Percentiles rank a stretch among this genome's conserved stretches.
These are phyloP conservation scores for Amphibolis antarctica DNA, from an alignment of 106 monocot genomes.

Conservation along the genomic window DNA sequence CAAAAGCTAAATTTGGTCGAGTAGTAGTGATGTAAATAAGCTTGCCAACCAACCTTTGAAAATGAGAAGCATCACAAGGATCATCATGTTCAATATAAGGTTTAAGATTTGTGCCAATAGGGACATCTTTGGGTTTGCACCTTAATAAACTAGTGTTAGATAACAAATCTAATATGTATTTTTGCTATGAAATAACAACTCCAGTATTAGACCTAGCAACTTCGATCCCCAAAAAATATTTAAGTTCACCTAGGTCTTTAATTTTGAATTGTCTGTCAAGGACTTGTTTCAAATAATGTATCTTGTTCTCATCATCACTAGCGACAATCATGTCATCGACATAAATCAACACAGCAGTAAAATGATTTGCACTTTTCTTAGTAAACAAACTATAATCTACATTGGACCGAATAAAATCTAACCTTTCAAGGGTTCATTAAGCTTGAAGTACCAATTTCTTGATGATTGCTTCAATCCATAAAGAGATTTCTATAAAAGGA, in stretches of 20 bases:
- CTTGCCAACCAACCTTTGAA: too few relatives aligned
- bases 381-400: neutral
- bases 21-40: too few relatives aligned
- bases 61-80: too few relatives aligned
- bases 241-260: neutral
- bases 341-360: neutral
- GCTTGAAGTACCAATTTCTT: neutral
- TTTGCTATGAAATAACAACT: neutral
- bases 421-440: neutral
- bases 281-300: neutral
- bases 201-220: neutral
- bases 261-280: neutral
- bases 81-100: too few relatives aligned
- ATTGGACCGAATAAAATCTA: neutral
- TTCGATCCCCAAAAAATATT: neutral
- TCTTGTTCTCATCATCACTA: neutral
- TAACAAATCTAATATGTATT: neutral
- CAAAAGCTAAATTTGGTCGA: too few relatives aligned
- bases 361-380: neutral
- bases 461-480: neutral
- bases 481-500: neutral
- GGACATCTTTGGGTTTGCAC: too few relatives aligned
- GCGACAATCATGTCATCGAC: neutral
- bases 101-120: too few relatives aligned
- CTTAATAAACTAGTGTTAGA: neutral